Evolutionary conservation across 768 basidiomycete species (phyloP).

Genomic region (Termitomyces sp.): DNA sequence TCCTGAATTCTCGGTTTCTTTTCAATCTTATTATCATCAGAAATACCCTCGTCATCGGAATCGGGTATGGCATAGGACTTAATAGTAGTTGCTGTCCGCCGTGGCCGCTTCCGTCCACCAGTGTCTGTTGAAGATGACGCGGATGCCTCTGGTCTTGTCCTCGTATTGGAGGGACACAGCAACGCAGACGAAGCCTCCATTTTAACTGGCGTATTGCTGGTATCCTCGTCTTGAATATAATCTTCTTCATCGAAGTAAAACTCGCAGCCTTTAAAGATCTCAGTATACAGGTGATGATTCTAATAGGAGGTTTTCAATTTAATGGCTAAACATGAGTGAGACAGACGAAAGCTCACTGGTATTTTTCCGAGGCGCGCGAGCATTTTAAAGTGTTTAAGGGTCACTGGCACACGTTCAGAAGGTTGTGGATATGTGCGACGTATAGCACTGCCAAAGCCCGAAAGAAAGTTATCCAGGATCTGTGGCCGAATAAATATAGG

Average conservation of each 20-base stretch:
- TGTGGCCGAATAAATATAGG: slow-evolving; percentile 20
- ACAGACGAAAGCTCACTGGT: slow-evolving; percentile 43
- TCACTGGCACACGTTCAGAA: slow-evolving; percentile 56
- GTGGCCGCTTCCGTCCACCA: slow-evolving; percentile 52
- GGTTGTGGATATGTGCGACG: slow-evolving; percentile 19
- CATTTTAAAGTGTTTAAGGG: slow-evolving; percentile 75
- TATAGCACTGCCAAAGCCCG: slow-evolving; percentile 20
- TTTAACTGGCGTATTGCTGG: slow-evolving; percentile 32
- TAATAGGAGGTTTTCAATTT: slow-evolving; percentile 21
- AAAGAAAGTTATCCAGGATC: slow-evolving; percentile 50
- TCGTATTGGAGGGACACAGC: slow-evolving; percentile 24
- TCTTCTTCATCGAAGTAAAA: slow-evolving; percentile 73
- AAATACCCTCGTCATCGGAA: slow-evolving; percentile 67
- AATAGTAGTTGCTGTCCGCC: slow-evolving; percentile 53
- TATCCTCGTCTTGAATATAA: slow-evolving; percentile 43
- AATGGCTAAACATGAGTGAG: neutral
- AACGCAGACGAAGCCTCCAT: slow-evolving; percentile 35
- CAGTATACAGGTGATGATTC: slow-evolving; percentile 55
- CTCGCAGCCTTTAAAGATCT: slow-evolving; percentile 63
- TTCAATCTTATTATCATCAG: slow-evolving; percentile 32
- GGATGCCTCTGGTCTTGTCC: slow-evolving; percentile 15
- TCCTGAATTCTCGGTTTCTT: slow-evolving; percentile 36
- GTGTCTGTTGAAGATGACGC: slow-evolving; percentile 22
- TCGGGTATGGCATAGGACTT: slow-evolving; percentile 66
- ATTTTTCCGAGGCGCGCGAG: slow-evolving; percentile 64